These are phyloP conservation scores for Madurella mycetomatis DNA, from an alignment of 2,329 filamentous ascomycete genomes.

Conservation along the genomic window DNA sequence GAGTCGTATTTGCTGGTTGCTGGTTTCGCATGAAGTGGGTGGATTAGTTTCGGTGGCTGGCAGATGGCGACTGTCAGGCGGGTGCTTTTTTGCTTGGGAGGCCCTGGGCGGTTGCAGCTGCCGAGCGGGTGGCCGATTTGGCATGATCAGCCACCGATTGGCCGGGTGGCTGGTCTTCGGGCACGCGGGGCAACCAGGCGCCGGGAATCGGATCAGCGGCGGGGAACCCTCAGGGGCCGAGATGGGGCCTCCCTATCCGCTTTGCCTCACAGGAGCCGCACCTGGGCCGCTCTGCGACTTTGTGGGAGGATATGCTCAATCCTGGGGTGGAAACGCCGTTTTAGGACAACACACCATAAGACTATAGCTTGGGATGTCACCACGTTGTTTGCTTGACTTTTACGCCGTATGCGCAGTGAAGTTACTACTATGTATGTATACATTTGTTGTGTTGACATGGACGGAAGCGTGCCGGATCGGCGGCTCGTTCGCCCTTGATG, in stretches of 20 bases:
- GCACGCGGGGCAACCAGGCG: neutral
- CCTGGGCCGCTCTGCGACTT: neutral
- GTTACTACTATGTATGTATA: no score
- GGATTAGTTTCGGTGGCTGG: constrained; percentile 3
- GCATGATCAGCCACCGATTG: constrained; percentile 2
- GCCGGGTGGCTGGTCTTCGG: neutral
- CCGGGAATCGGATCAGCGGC: constrained; percentile 7
- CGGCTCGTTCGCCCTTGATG: no score
- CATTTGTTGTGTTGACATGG: no score
- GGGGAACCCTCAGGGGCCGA: neutral
- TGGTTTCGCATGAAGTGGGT: neutral
- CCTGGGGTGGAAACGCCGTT: neutral
- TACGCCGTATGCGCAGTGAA: no score
- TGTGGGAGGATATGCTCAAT: neutral
- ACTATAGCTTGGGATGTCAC: no score
- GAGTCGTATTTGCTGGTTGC: constrained; percentile 3
- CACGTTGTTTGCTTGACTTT: no score
- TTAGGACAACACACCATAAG: no score
- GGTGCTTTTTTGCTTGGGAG: no score
- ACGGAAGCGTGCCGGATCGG: no score
- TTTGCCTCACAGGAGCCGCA: neutral
- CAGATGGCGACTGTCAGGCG: neutral
- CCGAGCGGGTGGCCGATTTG: neutral
- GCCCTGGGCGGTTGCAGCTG: neutral
- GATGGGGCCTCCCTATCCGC: neutral